Conservation (phyloP, 345 rosid genomes). For the Melaleuca alternifolia region DNA sequence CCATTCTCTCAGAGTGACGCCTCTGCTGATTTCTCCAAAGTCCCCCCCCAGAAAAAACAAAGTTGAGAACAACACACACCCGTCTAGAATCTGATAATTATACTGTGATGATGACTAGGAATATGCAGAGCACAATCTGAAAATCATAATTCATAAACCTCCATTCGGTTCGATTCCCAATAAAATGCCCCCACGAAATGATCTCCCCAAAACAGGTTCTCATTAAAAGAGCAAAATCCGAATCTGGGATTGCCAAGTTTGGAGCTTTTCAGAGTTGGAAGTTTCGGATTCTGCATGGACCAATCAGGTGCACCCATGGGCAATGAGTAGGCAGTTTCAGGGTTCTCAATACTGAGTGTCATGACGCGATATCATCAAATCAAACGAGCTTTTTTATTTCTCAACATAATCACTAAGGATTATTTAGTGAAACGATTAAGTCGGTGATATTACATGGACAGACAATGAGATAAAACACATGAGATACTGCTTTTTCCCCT, state of each 20-base stretch:
- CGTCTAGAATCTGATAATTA: not conserved
- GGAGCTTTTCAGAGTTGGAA: not conserved
- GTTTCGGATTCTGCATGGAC: not conserved
- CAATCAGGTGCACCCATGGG: not conserved
- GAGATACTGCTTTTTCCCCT: not conserved
- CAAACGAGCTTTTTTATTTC: not conserved
- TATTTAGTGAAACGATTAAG: not conserved
- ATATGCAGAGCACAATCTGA: not conserved
- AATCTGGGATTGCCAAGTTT: not conserved
- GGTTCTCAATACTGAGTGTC: not conserved
- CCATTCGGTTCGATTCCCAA: not conserved
- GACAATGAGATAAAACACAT: not conserved
- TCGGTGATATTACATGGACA: not conserved
- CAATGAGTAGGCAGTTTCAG: not conserved
- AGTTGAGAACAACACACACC: not conserved
- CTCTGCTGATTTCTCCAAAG: not conserved
- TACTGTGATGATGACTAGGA: not conserved
- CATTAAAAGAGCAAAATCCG: not conserved
- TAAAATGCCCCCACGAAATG: not conserved
- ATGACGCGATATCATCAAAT: not conserved
- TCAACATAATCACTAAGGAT: too few species aligned
- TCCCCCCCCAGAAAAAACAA: not conserved
- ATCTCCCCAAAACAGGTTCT: not conserved
- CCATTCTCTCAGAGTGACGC: not conserved
- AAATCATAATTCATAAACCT: not conserved